Conservation (phyloP, 1,284 basidiomycete species). For the Testicularia cyperi region DNA sequence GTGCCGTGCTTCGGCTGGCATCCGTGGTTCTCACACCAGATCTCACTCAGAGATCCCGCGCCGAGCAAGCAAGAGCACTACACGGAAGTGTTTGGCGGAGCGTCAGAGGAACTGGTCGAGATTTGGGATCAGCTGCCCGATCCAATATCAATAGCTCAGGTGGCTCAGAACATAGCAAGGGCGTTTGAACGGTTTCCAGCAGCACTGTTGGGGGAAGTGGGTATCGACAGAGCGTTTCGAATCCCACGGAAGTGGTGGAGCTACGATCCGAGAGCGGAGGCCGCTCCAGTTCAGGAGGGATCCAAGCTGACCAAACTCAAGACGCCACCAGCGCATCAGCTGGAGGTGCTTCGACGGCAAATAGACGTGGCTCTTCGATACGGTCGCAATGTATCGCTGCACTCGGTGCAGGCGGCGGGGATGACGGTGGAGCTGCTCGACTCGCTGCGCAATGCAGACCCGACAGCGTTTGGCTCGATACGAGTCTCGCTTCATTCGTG, state of each 20-base stretch:
- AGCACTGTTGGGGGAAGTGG: slow-evolving; percentile 55
- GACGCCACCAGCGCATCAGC: slow-evolving; percentile 51
- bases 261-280: slow-evolving; percentile 17
- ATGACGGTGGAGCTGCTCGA: slow-evolving; percentile 38
- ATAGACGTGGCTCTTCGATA: slow-evolving; percentile 38
- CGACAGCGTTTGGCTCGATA: slow-evolving; percentile 23
- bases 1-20: slow-evolving; percentile 51
- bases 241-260: slow-evolving; percentile 38
- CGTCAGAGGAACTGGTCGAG: slow-evolving; percentile 16
- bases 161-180: slow-evolving; percentile 18
- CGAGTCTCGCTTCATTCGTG: slow-evolving; percentile 51
- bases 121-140: slow-evolving; percentile 41
- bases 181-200: slow-evolving; percentile 34
- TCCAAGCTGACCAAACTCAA: slow-evolving; percentile 40
- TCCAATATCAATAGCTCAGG: slow-evolving; percentile 28
- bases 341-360: slow-evolving; percentile 44
- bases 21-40: slow-evolving; percentile 51
- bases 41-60: slow-evolving; percentile 34
- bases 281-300: background rate
- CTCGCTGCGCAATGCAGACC: slow-evolving; percentile 18
- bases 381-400: slow-evolving; percentile 49
- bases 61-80: slow-evolving; percentile 38
- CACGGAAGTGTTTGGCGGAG: slow-evolving; percentile 24
- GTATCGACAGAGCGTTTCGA: slow-evolving; percentile 52
- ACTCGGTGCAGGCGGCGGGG: slow-evolving; percentile 53